Evolutionary conservation across 2,329 filamentous ascomycete species (phyloP).

Genomic region (Clonostachys chloroleuca): DNA sequence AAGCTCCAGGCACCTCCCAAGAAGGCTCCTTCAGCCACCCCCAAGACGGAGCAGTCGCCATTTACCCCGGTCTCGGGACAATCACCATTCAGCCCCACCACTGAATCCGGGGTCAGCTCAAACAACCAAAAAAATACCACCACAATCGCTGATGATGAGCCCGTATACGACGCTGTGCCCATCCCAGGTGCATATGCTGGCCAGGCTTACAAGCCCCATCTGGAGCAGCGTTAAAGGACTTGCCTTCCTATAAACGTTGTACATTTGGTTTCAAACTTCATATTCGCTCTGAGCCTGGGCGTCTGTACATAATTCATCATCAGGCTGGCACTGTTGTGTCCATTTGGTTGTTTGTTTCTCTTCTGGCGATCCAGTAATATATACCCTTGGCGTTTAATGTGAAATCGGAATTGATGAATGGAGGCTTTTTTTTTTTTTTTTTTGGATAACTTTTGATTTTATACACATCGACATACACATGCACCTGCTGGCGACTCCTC

Average conservation of each 20-base stretch:
- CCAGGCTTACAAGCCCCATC: slow-evolving; percentile 47
- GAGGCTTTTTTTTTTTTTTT: too few species aligned
- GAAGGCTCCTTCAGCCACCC: slow-evolving; percentile 74
- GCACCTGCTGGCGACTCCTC: background rate
- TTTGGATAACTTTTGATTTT: background rate
- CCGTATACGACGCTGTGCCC: slow-evolving; percentile 78
- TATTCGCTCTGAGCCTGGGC: background rate
- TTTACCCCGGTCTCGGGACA: slow-evolving; percentile 34
- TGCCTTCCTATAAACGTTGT: background rate
- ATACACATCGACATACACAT: background rate
- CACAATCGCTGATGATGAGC: slow-evolving; percentile 71
- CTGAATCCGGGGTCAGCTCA: slow-evolving; percentile 5
- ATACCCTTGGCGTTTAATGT: slow-evolving; percentile 3
- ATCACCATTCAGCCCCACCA: background rate
- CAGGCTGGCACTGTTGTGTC: too few species aligned
- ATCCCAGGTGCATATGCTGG: slow-evolving; percentile 81
- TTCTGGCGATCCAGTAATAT: background rate
- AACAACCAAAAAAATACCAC: slow-evolving; percentile 20
- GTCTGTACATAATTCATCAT: background rate
- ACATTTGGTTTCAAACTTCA: background rate
- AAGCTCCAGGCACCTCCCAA: slow-evolving; percentile 80
- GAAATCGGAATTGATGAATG: background rate
- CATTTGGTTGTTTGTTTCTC: background rate
- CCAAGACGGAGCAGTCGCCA: slow-evolving; percentile 57
- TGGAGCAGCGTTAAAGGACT: slow-evolving; percentile 7